A percentile compares a stretch with the other conserved stretches of the same genome.
phyloP scores from a whole-genome alignment of 306 rosid species.

The peach (Prunus persica) region Prunus_persica_NCBIv2 NC_034013.1:10677501-10678000 shows the following conservation, averaged over 20 bases:
- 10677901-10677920: conserved; percentile 48
- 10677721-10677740: conserved; percentile 56
- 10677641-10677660: conserved; percentile 58
- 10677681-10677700: conserved; percentile 64
- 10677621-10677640: conserved; percentile 56
- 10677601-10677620: conserved; percentile 59
- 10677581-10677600: conserved; percentile 69
- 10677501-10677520: conserved; percentile 56
- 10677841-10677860: conserved; percentile 60
- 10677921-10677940: conserved; percentile 73
- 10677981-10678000: conserved; percentile 65
- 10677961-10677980: conserved; percentile 44
- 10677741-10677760: conserved; percentile 69
- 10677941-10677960: conserved; percentile 86
- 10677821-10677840: conserved; percentile 80
- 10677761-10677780: conserved; percentile 46
- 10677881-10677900: conserved; percentile 52
- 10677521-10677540: conserved; percentile 38
- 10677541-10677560: conserved; percentile 57
- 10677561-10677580: conserved; percentile 72
- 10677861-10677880: conserved; percentile 48
- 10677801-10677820: conserved; percentile 66
- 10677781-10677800: conserved; percentile 67
- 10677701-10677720: conserved; percentile 74
- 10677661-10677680: conserved; percentile 49